These are phyloP conservation scores for Tausonia pullulans DNA, from an alignment of 1,284 basidiomycete genomes.

Conservation along the genomic window DNA sequence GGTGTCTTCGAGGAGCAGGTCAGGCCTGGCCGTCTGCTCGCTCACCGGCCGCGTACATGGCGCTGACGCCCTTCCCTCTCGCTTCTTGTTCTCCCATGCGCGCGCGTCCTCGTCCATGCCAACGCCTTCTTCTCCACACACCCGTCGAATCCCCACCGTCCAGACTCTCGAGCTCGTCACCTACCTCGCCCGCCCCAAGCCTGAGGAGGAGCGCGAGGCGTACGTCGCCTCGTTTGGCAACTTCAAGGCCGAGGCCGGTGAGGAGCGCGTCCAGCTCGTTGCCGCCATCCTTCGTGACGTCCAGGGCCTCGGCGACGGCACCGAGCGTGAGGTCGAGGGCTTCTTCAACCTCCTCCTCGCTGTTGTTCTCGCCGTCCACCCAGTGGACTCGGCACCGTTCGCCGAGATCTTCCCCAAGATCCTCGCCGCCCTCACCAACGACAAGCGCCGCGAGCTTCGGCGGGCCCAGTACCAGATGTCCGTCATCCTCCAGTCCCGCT, in stretches of 20 bases:
- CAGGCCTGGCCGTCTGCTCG: not conserved
- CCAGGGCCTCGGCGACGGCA: slow-evolving; percentile 58
- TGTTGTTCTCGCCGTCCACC: slow-evolving; percentile 51
- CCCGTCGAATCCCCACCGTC: not conserved
- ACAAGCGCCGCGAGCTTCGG: not conserved
- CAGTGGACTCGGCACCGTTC: slow-evolving; percentile 45
- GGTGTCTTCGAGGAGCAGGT: slow-evolving; percentile 15
- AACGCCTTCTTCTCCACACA: not conserved
- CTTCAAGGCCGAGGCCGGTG: slow-evolving; percentile 47
- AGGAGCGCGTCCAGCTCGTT: slow-evolving; percentile 47
- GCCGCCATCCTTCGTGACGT: slow-evolving; percentile 49
- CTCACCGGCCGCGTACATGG: not conserved
- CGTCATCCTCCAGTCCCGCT: slow-evolving; percentile 20
- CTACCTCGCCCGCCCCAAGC: slow-evolving; percentile 55
- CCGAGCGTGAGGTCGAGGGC: slow-evolving; percentile 71
- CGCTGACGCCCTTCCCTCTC: not conserved
- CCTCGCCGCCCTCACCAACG: slow-evolving; percentile 33
- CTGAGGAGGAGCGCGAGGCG: slow-evolving; percentile 54
- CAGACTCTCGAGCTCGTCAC: slow-evolving; percentile 51
- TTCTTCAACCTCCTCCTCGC: slow-evolving; percentile 70
- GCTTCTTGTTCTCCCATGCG: not conserved
- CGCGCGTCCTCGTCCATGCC: not conserved
- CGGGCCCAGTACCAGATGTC: slow-evolving; percentile 52
- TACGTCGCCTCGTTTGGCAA: slow-evolving; percentile 58
- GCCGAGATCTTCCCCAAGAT: slow-evolving; percentile 9